A percentile compares a stretch with the other conserved stretches of the same genome.
phyloP scores from a whole-genome alignment of 1,284 basidiomycete species.

The Ganoderma leucocontextum region DNA sequence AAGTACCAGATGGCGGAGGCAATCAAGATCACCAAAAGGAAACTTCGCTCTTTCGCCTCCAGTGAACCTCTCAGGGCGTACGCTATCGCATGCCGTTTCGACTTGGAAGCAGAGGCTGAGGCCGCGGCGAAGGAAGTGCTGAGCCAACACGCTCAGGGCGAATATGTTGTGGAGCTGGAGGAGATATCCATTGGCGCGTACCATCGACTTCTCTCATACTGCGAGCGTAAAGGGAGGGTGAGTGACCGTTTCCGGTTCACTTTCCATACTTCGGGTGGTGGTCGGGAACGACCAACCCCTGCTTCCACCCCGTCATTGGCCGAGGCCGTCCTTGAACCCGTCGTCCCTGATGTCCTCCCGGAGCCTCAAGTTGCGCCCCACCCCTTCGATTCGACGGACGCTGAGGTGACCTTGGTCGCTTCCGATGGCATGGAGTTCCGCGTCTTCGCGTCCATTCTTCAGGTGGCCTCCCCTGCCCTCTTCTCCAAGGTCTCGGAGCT shows the following conservation, averaged over 20 bases:
- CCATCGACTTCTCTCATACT: conserved; percentile 26
- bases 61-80: conserved; percentile 46
- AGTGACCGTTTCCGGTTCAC: conserved; percentile 22
- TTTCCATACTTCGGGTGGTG: conserved; percentile 7
- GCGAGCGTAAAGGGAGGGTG: conserved; percentile 18
- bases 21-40: conserved; percentile 25
- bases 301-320: conserved; percentile 3
- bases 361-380: conserved; percentile 11
- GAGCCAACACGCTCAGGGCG: conserved; percentile 13
- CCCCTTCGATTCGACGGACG: conserved; percentile 19
- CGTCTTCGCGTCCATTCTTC: conserved; percentile 29
- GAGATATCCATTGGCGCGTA: conserved; percentile 30
- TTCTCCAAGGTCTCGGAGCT: conserved; percentile 6
- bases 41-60: conserved; percentile 35
- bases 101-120: conserved; percentile 30
- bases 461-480: conserved; percentile 31
- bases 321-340: neutral
- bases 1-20: conserved; percentile 49
- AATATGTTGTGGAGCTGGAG: conserved; percentile 27
- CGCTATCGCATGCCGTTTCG: conserved; percentile 44
- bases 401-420: conserved; percentile 43
- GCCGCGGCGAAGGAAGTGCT: conserved; percentile 22
- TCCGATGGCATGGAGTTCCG: conserved; percentile 33
- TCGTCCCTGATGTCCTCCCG: neutral
- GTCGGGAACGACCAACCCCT: neutral